These are phyloP conservation scores for Penicillium griseofulvum DNA, from an alignment of 2,329 filamentous ascomycete genomes.

Conservation along the genomic window DNA sequence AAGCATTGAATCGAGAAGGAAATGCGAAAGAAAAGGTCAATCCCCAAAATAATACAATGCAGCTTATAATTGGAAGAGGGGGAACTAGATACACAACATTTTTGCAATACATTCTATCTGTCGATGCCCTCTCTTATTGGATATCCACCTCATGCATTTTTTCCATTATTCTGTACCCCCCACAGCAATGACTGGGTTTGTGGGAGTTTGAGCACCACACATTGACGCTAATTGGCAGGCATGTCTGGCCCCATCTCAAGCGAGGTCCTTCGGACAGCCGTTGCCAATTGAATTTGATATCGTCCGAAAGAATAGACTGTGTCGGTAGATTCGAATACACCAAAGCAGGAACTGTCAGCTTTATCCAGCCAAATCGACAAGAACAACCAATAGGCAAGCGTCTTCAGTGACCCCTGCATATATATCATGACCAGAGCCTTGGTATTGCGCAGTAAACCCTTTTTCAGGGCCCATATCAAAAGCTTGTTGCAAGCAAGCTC, in stretches of 20 bases:
- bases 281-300: not conserved
- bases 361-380: not conserved
- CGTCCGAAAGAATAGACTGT: not conserved
- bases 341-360: too few relatives aligned
- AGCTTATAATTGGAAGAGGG: not conserved
- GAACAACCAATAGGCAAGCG: not conserved
- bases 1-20: not conserved
- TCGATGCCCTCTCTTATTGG: not conserved
- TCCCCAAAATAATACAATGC: not conserved
- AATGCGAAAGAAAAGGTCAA: not conserved
- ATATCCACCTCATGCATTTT: not conserved
- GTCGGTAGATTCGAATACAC: not conserved
- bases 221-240: not conserved
- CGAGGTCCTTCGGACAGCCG: not conserved
- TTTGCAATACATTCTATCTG: too few relatives aligned
- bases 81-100: not conserved
- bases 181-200: not conserved
- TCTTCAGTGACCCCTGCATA: not conserved
- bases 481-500: not conserved
- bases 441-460: not conserved
- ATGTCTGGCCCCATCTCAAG: not conserved
- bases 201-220: too few relatives aligned
- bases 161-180: not conserved
- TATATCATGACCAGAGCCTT: not conserved
- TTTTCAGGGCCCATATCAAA: not conserved